Evolutionary conservation across 345 rosid species (phyloP).

Genomic region (Brassica carinata): DNA sequence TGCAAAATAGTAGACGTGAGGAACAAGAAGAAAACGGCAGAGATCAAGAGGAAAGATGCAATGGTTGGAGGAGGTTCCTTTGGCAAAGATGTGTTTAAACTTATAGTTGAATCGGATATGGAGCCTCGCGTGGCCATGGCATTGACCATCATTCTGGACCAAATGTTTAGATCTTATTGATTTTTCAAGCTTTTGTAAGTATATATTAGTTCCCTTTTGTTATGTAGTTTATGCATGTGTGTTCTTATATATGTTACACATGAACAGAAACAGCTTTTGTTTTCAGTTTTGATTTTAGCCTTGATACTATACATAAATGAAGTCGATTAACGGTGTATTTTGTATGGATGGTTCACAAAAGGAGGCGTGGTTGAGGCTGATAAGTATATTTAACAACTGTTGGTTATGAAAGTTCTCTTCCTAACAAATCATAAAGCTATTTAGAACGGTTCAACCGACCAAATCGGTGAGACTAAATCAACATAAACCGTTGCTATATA

Average conservation of each 20-base stretch:
- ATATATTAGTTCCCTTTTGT: slow-evolving; percentile 16
- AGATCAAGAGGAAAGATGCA: slow-evolving; percentile 74
- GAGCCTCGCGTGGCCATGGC: slow-evolving; percentile 77
- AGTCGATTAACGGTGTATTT: background rate
- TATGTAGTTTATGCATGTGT: slow-evolving; percentile 29
- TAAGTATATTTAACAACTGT: slow-evolving; percentile 2
- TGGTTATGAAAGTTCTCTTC: background rate
- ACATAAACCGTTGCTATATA: no score
- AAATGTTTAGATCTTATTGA: slow-evolving; percentile 75
- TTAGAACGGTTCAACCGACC: background rate
- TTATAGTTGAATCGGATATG: slow-evolving; percentile 66
- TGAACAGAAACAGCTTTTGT: background rate
- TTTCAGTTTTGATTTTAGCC: background rate
- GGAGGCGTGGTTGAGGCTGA: slow-evolving; percentile 8
- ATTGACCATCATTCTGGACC: slow-evolving; percentile 79
- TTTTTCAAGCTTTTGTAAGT: slow-evolving; percentile 16
- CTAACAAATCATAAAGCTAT: background rate
- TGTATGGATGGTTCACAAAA: background rate
- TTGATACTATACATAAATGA: background rate
- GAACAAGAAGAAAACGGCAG: slow-evolving; percentile 50
- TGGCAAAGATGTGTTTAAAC: slow-evolving; percentile 76
- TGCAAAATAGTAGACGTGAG: slow-evolving; percentile 67
- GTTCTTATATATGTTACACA: slow-evolving; percentile 8
- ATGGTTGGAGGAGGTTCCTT: slow-evolving; percentile 62
- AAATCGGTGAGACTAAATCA: no score